Evolutionary conservation across 306 rosid species (phyloP), one percentile per base, ranked within the genome.

Genomic region (Amphicarpaea edgeworthii): DNA sequence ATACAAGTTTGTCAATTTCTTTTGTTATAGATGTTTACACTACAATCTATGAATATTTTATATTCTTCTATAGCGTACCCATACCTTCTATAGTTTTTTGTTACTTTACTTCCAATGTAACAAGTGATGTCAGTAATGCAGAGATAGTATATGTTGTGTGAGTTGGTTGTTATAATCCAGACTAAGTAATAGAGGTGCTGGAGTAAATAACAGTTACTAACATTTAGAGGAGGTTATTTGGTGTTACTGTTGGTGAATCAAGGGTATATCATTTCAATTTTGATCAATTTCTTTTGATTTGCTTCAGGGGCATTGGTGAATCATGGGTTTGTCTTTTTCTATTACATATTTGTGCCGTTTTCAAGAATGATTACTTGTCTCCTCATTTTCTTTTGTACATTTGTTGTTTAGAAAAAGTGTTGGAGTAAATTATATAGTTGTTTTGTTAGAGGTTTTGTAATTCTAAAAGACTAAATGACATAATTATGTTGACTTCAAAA

Each of bases 161-260:
- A 28, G 19, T 15, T 67, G 49, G 38, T 55, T 66, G 46, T 53
- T 26, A 26, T 17, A 43, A 41, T 30, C 26, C 41, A 41, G 43
- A 28, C 57, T 24, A 43, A 68, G 24, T 46, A 45, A 26, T 69
- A 21, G 62, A 46, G 26, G 49, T 20, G 34, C 55, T 73, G 58
- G 55, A 57, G 12, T 59, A 26, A 51, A 76, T 51, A 59, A 34
- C 20, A 41, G 68, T 77, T 28, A 49, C 70, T 17, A 49, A 8
- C 42, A 69, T 20, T 54, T 59, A 34, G 61, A 42, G 60, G 37
- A 9, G 23, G 53, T 68, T 77, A 28, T 68, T 55, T 68, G 60
- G 68, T 53, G 75, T 68, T 19, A 55, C 14, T 77, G 49, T 19
- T 40, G 70, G 45, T 45, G 77, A 69, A 78, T 6, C 42, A 54